Percentiles rank a stretch among this genome's conserved stretches.
Evolutionary conservation across 768 basidiomycete genomes (phyloP).

Genomic region (Lactarius evosmus): DNA sequence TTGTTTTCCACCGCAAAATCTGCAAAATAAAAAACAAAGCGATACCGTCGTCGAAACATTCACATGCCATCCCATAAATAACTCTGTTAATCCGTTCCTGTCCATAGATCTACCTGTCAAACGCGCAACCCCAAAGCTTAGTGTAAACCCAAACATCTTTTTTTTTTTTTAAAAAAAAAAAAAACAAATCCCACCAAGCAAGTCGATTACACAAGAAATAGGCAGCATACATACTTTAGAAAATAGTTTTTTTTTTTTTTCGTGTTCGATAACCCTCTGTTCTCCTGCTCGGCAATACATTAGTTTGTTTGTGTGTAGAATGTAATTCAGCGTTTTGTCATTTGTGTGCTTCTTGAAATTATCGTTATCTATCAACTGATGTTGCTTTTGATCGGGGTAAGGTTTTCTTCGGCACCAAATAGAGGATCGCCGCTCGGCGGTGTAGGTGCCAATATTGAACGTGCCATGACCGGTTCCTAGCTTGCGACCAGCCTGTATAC

Average conservation of each 20-base stretch:
- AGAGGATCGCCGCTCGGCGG: too few species aligned
- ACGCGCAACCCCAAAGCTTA: background rate
- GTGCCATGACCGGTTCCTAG: too few species aligned
- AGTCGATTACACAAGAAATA: background rate
- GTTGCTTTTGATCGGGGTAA: too few species aligned
- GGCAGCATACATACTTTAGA: background rate
- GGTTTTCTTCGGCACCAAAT: too few species aligned
- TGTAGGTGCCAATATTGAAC: too few species aligned
- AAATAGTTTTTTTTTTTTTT: background rate
- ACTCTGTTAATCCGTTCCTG: background rate
- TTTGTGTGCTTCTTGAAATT: too few species aligned
- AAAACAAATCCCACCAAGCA: background rate
- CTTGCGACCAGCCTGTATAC: too few species aligned
- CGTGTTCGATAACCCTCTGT: background rate
- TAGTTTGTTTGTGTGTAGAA: background rate
- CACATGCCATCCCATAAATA: background rate
- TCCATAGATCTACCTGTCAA: too few species aligned
- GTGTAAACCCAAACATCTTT: background rate
- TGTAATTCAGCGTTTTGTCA: background rate
- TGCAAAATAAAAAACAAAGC: background rate
- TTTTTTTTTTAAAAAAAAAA: too few species aligned
- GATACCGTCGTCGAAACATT: slow-evolving; percentile 3
- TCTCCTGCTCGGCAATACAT: too few species aligned
- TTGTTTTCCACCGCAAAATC: background rate
- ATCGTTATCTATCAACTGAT: too few species aligned